phyloP scores from a whole-genome alignment of 805 yeast genomes.

The Myxozyma mucilagina region DNA sequence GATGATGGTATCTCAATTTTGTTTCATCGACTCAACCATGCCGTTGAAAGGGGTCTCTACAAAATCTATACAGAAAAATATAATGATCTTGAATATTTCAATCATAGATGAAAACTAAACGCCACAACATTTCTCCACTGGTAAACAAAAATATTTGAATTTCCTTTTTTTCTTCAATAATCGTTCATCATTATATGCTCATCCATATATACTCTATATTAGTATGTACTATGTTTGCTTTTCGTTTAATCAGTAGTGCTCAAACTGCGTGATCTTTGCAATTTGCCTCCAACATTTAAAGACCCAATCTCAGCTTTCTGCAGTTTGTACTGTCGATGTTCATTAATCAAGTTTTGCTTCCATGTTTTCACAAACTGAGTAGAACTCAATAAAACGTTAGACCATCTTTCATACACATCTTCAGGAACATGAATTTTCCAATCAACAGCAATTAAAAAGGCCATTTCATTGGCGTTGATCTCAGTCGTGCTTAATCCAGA shows the following conservation, averaged over 20 bases:
- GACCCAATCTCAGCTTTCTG: not conserved
- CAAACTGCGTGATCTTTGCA: not conserved
- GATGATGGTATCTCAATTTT: too few relatives aligned
- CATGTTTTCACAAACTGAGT: conserved; percentile 21
- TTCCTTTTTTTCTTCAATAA: too few relatives aligned
- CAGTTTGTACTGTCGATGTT: not conserved
- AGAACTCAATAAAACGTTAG: conserved; percentile 33
- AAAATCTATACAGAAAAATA: too few relatives aligned
- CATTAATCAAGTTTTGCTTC: not conserved
- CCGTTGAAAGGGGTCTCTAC: too few relatives aligned
- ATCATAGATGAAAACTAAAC: too few relatives aligned
- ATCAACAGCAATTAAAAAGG: conserved; percentile 54
- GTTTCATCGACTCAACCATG: too few relatives aligned
- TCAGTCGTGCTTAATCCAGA: conserved; percentile 60
- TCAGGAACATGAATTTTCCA: conserved; percentile 58
- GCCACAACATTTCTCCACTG: too few relatives aligned
- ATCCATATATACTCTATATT: too few relatives aligned
- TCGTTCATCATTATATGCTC: too few relatives aligned
- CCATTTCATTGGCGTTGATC: conserved; percentile 55
- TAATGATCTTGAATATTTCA: too few relatives aligned
- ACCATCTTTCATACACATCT: conserved; percentile 49
- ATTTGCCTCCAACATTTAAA: not conserved
- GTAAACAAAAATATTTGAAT: too few relatives aligned
- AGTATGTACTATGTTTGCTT: too few relatives aligned
- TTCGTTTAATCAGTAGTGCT: not conserved